phyloP scores from a whole-genome alignment of 768 basidiomycete species.

The Lactifluus volemus region DNA sequence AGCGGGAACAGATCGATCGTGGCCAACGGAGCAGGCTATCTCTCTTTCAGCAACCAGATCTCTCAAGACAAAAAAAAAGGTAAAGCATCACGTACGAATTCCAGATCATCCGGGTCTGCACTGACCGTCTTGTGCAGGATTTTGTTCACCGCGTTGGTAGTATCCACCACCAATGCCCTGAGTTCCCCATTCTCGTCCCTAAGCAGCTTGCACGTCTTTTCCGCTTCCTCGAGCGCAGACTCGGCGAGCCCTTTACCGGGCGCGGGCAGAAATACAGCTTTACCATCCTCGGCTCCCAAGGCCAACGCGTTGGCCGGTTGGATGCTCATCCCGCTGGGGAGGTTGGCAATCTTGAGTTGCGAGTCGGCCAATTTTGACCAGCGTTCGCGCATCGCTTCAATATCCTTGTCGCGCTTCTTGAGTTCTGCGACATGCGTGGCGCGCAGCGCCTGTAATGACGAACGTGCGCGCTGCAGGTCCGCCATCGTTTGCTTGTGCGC shows the following conservation, averaged over 20 bases:
- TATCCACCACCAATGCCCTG: slow-evolving; percentile 48
- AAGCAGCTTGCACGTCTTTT: slow-evolving; percentile 52
- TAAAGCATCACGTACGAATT: slow-evolving; percentile 35
- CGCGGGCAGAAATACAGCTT: slow-evolving; percentile 34
- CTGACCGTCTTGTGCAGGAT: slow-evolving; percentile 38
- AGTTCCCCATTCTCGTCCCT: slow-evolving; percentile 57
- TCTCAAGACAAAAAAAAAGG: slow-evolving; percentile 17
- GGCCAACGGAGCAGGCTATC: slow-evolving; percentile 23
- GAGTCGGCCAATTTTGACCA: slow-evolving; percentile 65
- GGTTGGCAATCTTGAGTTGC: slow-evolving; percentile 47
- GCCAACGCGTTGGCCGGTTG: slow-evolving; percentile 44
- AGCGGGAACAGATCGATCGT: slow-evolving; percentile 24
- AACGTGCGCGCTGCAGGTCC: slow-evolving; percentile 67
- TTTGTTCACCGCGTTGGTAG: slow-evolving; percentile 57
- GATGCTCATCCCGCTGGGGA: slow-evolving; percentile 30
- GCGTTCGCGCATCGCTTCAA: slow-evolving; percentile 64
- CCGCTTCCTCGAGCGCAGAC: slow-evolving; percentile 63
- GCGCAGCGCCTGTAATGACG: slow-evolving; percentile 58
- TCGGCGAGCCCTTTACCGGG: slow-evolving; percentile 53
- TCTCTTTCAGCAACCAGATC: background rate
- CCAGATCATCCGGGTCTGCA: slow-evolving; percentile 33
- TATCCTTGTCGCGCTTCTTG: slow-evolving; percentile 75
- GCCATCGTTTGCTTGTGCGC: slow-evolving; percentile 61
- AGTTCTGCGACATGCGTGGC: slow-evolving; percentile 60
- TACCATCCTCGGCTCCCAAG: slow-evolving; percentile 28